phyloP scores from a whole-genome alignment of 768 basidiomycete species.

The Leucocoprinus leucothites region DNA sequence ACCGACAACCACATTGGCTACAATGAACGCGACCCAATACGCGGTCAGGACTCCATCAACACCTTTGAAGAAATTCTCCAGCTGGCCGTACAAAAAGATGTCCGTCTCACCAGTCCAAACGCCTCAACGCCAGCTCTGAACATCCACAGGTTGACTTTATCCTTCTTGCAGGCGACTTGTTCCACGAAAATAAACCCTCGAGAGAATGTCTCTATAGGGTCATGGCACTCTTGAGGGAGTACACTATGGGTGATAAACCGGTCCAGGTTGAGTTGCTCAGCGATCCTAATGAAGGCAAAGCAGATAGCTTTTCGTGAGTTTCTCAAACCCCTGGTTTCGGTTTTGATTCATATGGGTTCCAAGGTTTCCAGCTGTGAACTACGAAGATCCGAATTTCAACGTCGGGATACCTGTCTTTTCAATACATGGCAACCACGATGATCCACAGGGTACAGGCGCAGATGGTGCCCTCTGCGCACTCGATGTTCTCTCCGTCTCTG shows the following conservation, averaged over 20 bases:
- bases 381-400: constrained; percentile 95
- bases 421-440: constrained; percentile 99
- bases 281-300: constrained; percentile 88
- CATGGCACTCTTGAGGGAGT: constrained; percentile 86
- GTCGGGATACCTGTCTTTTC: constrained; percentile 97
- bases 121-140: constrained; percentile 8
- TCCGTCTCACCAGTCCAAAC: constrained; percentile 31
- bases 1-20: constrained; percentile 98
- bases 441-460: constrained; percentile 93
- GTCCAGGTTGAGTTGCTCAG: constrained; percentile 90
- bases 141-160: constrained; percentile 84
- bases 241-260: constrained; percentile 84
- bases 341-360: neutral
- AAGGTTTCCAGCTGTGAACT: constrained; percentile 96
- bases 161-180: constrained; percentile 92
- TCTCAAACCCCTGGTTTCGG: neutral
- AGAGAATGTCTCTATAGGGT: constrained; percentile 87
- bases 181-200: constrained; percentile 96
- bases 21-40: constrained; percentile 88
- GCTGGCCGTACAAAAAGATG: constrained; percentile 84
- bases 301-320: constrained; percentile 78
- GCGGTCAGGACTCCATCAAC: constrained; percentile 93
- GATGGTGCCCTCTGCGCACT: constrained; percentile 96
- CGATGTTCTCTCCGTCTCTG: constrained; percentile 91
- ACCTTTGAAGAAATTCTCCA: constrained; percentile 94